Evolutionary conservation across 768 basidiomycete species (phyloP), one percentile per base, ranked within the genome.

Genomic region (Trametes cubensis): DNA sequence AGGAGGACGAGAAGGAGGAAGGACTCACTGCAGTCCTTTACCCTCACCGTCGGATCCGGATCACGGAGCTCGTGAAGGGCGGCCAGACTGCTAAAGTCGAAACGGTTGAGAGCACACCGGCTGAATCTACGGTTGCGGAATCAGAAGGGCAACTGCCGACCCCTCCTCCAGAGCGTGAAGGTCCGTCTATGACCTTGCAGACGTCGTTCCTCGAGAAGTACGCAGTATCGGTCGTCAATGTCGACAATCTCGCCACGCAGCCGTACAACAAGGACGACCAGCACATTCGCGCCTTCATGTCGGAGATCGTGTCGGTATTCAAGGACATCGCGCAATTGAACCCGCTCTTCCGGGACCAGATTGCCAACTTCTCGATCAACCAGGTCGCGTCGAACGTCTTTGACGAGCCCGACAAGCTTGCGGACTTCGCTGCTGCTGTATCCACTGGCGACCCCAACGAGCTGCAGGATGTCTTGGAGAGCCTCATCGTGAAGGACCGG

Each of bases 241-340:
- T 97, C 34, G 86, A 87, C 26, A 98, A 98, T 71, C 83, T 97
- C 50, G 71, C 75, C 26, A 89, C 92, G 5, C 84, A 88, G 63
- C 86, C 93, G 0, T 95, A 89, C 79, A 86, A 89, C 78, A 93
- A 95, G 73, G 92, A 95, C 73, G 89, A 95, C 76, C 95, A 97
- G 73, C 90, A 95, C 74, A 89, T 96, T 67, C 90, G 94, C 26
- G 96, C 96, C 4, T 92, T 97, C 76, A 95, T 94, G 86, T 89
- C 89, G 45, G 96, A 98, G 76, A 94, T 98, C 62, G 90, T 98
- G 66, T 89, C 91, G 47, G 94, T 95, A 41, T 98, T 98, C 85
- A 98, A 98, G 80, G 95, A 98, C 71, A 97, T 98, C 62, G 95
- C 95, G 0, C 93, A 95, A 73, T 83, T 98, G 45, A 96, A 97